These are phyloP conservation scores for Lepiota venenata DNA, from an alignment of 768 basidiomycete genomes.

Conservation along the genomic window DNA sequence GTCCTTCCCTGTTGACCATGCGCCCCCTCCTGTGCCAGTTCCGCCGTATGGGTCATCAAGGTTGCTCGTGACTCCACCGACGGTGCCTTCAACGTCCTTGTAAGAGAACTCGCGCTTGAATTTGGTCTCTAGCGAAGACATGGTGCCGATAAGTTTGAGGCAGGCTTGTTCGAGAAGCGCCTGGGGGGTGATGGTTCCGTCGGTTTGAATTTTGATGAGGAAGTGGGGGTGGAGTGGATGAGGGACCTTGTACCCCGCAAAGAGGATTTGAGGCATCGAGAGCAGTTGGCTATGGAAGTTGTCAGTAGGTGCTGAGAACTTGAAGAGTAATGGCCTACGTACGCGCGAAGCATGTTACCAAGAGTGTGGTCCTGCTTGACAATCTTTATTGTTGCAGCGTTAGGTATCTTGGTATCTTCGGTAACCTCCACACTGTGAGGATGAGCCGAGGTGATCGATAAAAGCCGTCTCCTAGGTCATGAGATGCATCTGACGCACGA, in stretches of 20 bases:
- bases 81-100: constrained; percentile 60
- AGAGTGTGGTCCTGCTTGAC: constrained; percentile 97
- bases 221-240: constrained; percentile 96
- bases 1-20: constrained; percentile 47
- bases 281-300: constrained; percentile 73
- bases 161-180: constrained; percentile 82
- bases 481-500: constrained; percentile 56
- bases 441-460: background rate
- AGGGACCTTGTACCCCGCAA: constrained; percentile 97
- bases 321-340: constrained; percentile 12
- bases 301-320: background rate
- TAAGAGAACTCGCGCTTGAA: constrained; percentile 83
- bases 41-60: constrained; percentile 51
- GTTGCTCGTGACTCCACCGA: constrained; percentile 18
- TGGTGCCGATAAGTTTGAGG: constrained; percentile 70
- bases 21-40: constrained; percentile 24
- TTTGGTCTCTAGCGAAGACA: constrained; percentile 66
- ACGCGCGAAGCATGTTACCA: constrained; percentile 96
- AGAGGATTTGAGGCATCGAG: constrained; percentile 81
- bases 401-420: constrained; percentile 97
- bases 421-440: constrained; percentile 73
- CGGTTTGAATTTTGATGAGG: constrained; percentile 93
- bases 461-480: constrained; percentile 11
- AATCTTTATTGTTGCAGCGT: constrained; percentile 92
- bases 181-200: constrained; percentile 81